A percentile compares a stretch with the other conserved stretches of the same genome.
These are phyloP conservation scores for Colletotrichum scovillei DNA, from an alignment of 2,329 filamentous ascomycete species.

Conservation along the genomic window DNA sequence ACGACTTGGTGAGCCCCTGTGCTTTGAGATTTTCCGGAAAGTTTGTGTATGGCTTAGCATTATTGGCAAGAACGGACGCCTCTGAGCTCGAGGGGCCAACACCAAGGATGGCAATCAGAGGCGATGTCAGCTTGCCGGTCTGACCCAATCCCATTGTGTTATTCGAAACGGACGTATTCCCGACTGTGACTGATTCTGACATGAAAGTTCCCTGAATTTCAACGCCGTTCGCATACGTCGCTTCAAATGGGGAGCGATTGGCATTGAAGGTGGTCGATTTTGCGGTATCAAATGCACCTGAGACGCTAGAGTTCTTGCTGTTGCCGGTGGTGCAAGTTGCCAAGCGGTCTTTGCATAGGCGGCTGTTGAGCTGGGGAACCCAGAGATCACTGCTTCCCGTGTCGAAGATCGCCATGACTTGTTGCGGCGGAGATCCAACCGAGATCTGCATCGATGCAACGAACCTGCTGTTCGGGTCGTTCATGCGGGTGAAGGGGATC, in stretches of 20 bases:
- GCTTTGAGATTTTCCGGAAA: background rate
- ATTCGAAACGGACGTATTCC: background rate
- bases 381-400: conserved; percentile 20
- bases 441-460: background rate
- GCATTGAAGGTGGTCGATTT: background rate
- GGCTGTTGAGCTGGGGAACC: conserved; percentile 12
- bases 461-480: background rate
- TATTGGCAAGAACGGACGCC: background rate
- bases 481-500: background rate
- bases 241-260: background rate
- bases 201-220: background rate
- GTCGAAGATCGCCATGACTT: conserved; percentile 14
- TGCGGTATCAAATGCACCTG: background rate
- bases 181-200: background rate
- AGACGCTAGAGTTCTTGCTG: background rate
- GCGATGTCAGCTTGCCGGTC: conserved; percentile 3
- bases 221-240: background rate
- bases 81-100: conserved; percentile 2
- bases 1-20: background rate
- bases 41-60: background rate
- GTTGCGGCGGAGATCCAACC: background rate
- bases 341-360: background rate
- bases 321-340: background rate
- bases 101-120: conserved; percentile 9
- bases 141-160: conserved; percentile 8